phyloP scores from a whole-genome alignment of 176 grass and related monocot species.

The Juncus effusus region DNA sequence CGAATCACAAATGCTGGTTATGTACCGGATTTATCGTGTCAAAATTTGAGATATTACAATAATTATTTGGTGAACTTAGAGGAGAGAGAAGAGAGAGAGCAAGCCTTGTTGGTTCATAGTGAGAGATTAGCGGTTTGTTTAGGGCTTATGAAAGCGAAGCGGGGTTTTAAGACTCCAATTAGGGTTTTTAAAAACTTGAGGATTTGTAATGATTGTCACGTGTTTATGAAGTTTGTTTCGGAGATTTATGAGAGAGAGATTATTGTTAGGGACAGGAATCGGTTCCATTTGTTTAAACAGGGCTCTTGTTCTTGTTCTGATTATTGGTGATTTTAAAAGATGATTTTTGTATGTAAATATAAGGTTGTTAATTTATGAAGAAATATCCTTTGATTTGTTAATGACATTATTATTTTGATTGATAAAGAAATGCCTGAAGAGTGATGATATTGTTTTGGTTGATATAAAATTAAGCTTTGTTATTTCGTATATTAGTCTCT shows the following conservation, averaged over 20 bases:
- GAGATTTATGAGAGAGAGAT: slow-evolving; percentile 29
- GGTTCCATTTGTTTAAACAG: slow-evolving; percentile 34
- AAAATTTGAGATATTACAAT: slow-evolving; percentile 14
- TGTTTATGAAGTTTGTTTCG: slow-evolving; percentile 29
- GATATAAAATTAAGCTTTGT: no score
- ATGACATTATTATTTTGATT: no score
- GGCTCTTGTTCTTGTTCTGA: slow-evolving; percentile 37
- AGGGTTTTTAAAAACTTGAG: slow-evolving; percentile 37
- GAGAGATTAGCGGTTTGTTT: slow-evolving; percentile 37
- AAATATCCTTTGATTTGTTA: no score
- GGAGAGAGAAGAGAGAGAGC: slow-evolving; percentile 28
- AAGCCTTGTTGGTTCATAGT: slow-evolving; percentile 30
- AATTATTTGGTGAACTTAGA: slow-evolving; percentile 10
- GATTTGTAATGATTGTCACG: slow-evolving; percentile 35
- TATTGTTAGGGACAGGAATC: slow-evolving; percentile 32
- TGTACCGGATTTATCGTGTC: slow-evolving; percentile 19
- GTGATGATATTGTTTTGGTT: no score
- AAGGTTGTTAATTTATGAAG: no score
- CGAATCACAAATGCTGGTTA: neutral
- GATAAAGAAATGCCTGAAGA: no score
- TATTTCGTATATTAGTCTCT: no score
- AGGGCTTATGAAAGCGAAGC: slow-evolving; percentile 27
- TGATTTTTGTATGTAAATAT: no score
- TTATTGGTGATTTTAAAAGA: slow-evolving; percentile 25
- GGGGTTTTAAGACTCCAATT: slow-evolving; percentile 1